Conservation (phyloP, 345 rosid genomes). For the Eucalyptus decipiens region DNA sequence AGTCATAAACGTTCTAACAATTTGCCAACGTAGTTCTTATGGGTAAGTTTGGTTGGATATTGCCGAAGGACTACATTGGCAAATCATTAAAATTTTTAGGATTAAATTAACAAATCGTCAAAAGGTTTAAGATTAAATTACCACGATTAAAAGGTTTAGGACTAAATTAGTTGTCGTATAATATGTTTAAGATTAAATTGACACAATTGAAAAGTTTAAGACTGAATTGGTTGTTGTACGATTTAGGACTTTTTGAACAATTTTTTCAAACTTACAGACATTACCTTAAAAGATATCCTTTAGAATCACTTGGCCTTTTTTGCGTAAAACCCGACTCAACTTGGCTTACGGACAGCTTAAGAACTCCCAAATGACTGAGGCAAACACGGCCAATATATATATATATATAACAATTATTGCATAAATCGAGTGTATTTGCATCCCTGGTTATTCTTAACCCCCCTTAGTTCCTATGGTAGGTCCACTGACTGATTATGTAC, state of each 20-base stretch:
- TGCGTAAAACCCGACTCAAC: neutral
- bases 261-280: no score
- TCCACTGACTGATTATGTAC: neutral
- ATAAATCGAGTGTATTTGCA: neutral
- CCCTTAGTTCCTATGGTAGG: neutral
- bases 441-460: neutral
- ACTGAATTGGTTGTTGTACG: accelerated
- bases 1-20: no score
- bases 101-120: no score
- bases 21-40: no score
- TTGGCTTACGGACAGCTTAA: neutral
- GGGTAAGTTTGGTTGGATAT: no score
- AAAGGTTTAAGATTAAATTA: no score
- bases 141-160: accelerated
- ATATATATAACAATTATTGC: neutral
- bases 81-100: no score
- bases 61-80: no score
- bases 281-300: neutral
- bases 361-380: neutral
- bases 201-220: accelerated
- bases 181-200: no score
- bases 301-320: neutral
- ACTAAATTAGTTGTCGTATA: accelerated
- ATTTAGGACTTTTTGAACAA: no score
- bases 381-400: neutral